Evolutionary conservation across 2,329 filamentous ascomycete species (phyloP).

Genomic region (Metarhizium sp.): DNA sequence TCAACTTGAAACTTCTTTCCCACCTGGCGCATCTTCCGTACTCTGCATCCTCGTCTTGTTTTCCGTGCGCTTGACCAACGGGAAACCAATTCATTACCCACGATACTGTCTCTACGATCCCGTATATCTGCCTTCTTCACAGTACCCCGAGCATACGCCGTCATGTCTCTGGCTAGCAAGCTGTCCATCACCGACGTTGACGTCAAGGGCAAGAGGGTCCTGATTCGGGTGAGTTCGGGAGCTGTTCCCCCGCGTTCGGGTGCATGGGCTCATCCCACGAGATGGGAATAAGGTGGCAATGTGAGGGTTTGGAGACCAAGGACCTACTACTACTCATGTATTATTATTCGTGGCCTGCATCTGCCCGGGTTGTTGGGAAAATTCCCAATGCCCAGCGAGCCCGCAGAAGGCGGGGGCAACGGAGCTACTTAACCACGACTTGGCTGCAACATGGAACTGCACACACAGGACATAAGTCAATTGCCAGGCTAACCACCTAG

Average conservation of each 20-base stretch:
- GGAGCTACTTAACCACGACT: no score
- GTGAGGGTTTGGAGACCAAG: not conserved
- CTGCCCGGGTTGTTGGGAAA: not conserved
- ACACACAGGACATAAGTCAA: not conserved
- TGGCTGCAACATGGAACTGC: no score
- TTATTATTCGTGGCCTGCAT: not conserved
- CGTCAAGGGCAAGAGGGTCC: constrained; percentile 94
- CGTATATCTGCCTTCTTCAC: not conserved
- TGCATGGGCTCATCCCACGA: not conserved
- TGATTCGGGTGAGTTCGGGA: constrained; percentile 71
- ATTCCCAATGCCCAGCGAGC: no score
- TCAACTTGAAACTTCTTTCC: not conserved
- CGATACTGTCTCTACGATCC: not conserved
- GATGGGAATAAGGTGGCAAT: not conserved
- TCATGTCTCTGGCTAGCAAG: constrained; percentile 98
- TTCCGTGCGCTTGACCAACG: not conserved
- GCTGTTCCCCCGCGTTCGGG: not conserved
- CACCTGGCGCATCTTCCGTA: not conserved
- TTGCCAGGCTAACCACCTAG: constrained; percentile 7
- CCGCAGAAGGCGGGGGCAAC: no score
- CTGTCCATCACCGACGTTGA: constrained; percentile 94
- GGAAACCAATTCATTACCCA: not conserved
- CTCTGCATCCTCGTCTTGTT: not conserved
- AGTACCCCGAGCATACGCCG: constrained; percentile 19
- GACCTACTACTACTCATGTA: not conserved